A percentile compares a stretch with the other conserved stretches of the same genome.
phyloP scores from a whole-genome alignment of 306 rosid species.

The Cyclanthera cordifolia region DNA sequence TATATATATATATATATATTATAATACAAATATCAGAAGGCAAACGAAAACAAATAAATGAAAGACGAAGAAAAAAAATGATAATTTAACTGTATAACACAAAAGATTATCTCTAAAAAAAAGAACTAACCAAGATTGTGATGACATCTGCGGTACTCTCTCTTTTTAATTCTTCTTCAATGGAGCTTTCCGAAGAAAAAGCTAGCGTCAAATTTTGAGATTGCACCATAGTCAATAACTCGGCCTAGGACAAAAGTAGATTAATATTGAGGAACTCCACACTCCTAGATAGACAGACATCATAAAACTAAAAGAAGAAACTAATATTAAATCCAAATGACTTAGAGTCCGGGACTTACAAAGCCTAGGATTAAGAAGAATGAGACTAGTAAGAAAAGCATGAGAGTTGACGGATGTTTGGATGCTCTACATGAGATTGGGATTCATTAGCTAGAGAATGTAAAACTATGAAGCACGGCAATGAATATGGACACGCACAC shows the following conservation, averaged over 20 bases:
- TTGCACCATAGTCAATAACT: conserved; percentile 66
- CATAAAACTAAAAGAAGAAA: conserved; percentile 4
- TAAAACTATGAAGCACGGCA: no score
- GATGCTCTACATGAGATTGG: neutral
- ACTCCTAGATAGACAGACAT: neutral
- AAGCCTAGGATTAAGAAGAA: neutral
- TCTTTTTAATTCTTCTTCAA: conserved; percentile 91
- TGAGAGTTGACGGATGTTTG: neutral
- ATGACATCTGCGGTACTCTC: conserved; percentile 94
- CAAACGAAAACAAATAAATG: neutral
- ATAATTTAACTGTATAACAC: neutral
- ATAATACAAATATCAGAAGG: neutral
- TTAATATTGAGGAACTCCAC: conserved; percentile 14
- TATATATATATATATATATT: no score
- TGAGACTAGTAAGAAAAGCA: conserved; percentile 6
- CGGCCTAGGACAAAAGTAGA: conserved; percentile 43
- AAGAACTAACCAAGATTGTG: conserved; percentile 65
- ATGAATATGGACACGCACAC: no score
- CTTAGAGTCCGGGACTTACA: neutral
- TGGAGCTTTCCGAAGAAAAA: conserved; percentile 94
- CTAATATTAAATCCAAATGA: neutral
- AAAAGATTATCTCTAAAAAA: neutral
- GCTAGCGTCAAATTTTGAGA: conserved; percentile 75
- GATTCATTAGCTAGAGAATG: neutral
- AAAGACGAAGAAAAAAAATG: neutral